A percentile compares a stretch with the other conserved stretches of the same genome.
Evolutionary conservation across 2,329 filamentous ascomycete genomes (phyloP).

Genomic region (Exophiala oligosperma): DNA sequence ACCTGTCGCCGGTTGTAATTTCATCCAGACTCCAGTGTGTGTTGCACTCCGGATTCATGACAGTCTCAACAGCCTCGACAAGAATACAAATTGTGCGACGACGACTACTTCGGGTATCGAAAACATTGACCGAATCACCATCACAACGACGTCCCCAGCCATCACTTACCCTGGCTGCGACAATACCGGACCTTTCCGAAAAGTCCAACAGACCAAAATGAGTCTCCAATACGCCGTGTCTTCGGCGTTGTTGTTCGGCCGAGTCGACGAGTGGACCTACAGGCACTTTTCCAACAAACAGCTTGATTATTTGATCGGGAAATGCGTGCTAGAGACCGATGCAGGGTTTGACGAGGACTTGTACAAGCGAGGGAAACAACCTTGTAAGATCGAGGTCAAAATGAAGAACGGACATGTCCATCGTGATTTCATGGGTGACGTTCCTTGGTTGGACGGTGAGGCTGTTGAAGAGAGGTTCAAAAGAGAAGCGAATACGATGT

Average conservation of each 20-base stretch:
- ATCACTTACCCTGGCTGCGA: constrained; percentile 18
- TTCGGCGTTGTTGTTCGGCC: constrained; percentile 8
- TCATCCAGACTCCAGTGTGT: constrained; percentile 12
- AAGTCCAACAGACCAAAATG: constrained; percentile 14
- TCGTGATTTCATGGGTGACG: constrained; percentile 4
- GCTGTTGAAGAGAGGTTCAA: constrained; percentile 8
- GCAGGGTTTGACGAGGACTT: background rate
- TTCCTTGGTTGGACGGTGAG: constrained; percentile 5
- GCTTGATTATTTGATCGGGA: background rate
- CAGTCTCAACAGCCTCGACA: background rate
- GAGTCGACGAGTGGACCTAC: constrained; percentile 1
- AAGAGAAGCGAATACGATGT: constrained; percentile 2
- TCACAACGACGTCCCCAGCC: constrained; percentile 10
- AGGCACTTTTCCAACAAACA: background rate
- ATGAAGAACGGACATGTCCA: background rate
- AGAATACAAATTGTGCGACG: too few species aligned
- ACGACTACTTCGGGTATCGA: too few species aligned
- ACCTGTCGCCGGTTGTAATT: constrained; percentile 19
- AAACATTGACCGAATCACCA: background rate
- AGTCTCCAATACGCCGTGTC: constrained; percentile 14
- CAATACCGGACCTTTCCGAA: constrained; percentile 9
- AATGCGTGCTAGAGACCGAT: constrained; percentile 4
- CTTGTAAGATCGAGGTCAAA: constrained; percentile 6
- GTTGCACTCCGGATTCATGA: constrained; percentile 5
- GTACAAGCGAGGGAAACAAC: constrained; percentile 3